Conservation (phyloP, 2,329 filamentous ascomycete genomes). For the Apiospora hydei region DNA sequence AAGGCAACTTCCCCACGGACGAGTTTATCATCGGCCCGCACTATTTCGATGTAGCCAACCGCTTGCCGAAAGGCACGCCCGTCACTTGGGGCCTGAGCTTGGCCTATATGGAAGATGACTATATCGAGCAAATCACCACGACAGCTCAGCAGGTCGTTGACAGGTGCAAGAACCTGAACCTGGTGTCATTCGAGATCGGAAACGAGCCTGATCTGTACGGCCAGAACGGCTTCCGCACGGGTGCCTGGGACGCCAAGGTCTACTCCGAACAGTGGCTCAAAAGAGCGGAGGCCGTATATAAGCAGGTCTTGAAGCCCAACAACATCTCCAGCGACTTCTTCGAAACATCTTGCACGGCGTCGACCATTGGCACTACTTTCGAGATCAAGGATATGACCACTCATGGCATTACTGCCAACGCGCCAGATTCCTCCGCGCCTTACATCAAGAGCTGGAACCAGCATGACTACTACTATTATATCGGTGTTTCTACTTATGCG, state of each 20-base stretch:
- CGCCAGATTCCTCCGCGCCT: slow-evolving; percentile 42
- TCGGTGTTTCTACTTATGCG: slow-evolving; percentile 52
- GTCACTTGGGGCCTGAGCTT: slow-evolving; percentile 58
- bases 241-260: slow-evolving; percentile 49
- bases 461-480: slow-evolving; percentile 61
- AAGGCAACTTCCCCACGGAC: slow-evolving; percentile 50
- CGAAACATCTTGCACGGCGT: slow-evolving; percentile 56
- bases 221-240: slow-evolving; percentile 53
- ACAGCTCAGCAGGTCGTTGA: slow-evolving; percentile 44
- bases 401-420: slow-evolving; percentile 46
- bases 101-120: slow-evolving; percentile 54
- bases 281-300: slow-evolving; percentile 50
- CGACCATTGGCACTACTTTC: slow-evolving; percentile 59
- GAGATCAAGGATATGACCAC: slow-evolving; percentile 49
- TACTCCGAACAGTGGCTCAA: slow-evolving; percentile 55
- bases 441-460: slow-evolving; percentile 57
- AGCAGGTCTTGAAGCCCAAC: slow-evolving; percentile 52
- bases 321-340: slow-evolving; percentile 52
- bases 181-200: slow-evolving; percentile 41
- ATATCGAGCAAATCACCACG: slow-evolving; percentile 49
- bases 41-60: slow-evolving; percentile 55
- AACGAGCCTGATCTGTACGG: slow-evolving; percentile 42
- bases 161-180: slow-evolving; percentile 34
- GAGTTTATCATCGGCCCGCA: slow-evolving; percentile 54
- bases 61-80: slow-evolving; percentile 57